Conservation (phyloP, 345 rosid genomes). For the Eutrema yunnanense region DNA sequence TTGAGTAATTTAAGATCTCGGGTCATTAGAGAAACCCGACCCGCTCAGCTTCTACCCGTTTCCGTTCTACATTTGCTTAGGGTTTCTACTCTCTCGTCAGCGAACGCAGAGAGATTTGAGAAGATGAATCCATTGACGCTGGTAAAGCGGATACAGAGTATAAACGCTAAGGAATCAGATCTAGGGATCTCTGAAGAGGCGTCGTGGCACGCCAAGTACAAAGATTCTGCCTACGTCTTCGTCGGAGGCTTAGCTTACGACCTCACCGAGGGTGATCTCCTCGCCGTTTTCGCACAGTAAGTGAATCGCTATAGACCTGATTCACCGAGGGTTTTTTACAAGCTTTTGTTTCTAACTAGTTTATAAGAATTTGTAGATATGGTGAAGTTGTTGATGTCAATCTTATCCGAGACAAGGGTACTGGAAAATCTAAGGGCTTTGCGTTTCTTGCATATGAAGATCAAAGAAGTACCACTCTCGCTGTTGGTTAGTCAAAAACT, state of each 20-base stretch:
- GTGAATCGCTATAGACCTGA: not conserved
- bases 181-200: constrained; percentile 84
- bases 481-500: constrained; percentile 59
- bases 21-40: not conserved
- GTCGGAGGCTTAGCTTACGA: constrained; percentile 87
- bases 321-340: not conserved
- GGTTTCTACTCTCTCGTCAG: not conserved
- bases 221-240: constrained; percentile 70
- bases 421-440: constrained; percentile 91
- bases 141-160: constrained; percentile 72
- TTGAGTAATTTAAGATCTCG: not conserved
- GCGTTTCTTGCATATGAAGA: constrained; percentile 91
- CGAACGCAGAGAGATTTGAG: not conserved
- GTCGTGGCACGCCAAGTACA: constrained; percentile 95
- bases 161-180: constrained; percentile 68
- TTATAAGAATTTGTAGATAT: constrained; percentile 32
- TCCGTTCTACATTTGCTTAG: not conserved
- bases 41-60: not conserved
- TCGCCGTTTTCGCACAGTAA: constrained; percentile 90
- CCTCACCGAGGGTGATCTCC: constrained; percentile 96
- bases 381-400: constrained; percentile 94
- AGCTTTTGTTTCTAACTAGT: not conserved
- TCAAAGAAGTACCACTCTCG: constrained; percentile 87
- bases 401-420: constrained; percentile 82
- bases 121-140: constrained; percentile 79